Evolutionary conservation across 1,284 basidiomycete species (phyloP).

Genomic region (Blastosporella zonata): DNA sequence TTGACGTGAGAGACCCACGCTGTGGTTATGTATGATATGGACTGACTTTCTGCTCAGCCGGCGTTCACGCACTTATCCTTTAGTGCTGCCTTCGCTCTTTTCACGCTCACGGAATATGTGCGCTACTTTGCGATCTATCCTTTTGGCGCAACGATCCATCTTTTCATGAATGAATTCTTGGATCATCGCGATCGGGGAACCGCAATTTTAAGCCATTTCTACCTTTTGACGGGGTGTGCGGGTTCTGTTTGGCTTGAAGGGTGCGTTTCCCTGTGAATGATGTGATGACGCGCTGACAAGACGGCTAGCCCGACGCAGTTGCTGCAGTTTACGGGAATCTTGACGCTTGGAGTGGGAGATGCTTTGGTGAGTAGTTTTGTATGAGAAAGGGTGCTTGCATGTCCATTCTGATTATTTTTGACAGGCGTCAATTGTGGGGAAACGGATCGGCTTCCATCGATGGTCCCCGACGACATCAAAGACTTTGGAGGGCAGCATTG

Average conservation of each 20-base stretch:
- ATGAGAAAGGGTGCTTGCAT: background rate
- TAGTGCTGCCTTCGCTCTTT: conserved; percentile 88
- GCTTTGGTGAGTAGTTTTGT: conserved; percentile 62
- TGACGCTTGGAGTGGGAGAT: conserved; percentile 92
- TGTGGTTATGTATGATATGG: conserved; percentile 13
- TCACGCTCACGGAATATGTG: conserved; percentile 95
- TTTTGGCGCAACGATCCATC: conserved; percentile 89
- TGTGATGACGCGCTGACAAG: background rate
- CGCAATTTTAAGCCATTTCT: conserved; percentile 96
- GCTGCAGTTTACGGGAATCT: conserved; percentile 85
- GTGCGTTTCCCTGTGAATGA: conserved; percentile 40
- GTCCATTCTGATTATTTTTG: background rate
- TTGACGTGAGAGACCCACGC: conserved; percentile 71
- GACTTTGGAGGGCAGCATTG: conserved; percentile 88
- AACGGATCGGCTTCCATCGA: conserved; percentile 71
- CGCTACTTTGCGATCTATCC: conserved; percentile 99
- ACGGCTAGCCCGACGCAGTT: conserved; percentile 60
- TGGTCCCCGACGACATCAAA: conserved; percentile 87
- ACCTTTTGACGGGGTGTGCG: conserved; percentile 93
- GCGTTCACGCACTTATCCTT: conserved; percentile 95
- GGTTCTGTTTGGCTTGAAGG: conserved; percentile 94
- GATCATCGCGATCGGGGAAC: conserved; percentile 96
- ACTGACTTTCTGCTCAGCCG: conserved; percentile 52
- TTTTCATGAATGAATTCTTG: conserved; percentile 97
- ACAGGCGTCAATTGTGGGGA: conserved; percentile 90